These are phyloP conservation scores for Pyrus communis DNA, from an alignment of 306 rosid species.

Conservation along the genomic window DNA sequence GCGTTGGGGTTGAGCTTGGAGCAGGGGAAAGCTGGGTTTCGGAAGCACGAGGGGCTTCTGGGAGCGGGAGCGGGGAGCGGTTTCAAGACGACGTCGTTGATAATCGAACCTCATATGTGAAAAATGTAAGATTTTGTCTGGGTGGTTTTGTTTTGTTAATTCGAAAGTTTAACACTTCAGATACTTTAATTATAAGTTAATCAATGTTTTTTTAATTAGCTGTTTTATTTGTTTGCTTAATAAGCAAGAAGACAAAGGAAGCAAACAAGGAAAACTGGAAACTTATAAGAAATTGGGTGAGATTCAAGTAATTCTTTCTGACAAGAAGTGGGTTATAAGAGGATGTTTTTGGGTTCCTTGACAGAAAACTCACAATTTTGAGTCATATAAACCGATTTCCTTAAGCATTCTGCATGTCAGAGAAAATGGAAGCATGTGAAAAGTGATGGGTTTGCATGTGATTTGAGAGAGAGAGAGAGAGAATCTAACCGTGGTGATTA, in stretches of 20 bases:
- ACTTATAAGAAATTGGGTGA: too few species aligned
- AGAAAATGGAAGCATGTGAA: slow-evolving; percentile 6
- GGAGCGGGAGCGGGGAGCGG: slow-evolving; percentile 71
- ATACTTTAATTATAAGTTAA: too few species aligned
- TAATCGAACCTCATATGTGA: slow-evolving; percentile 43
- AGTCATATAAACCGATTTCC: background rate
- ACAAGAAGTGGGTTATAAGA: too few species aligned
- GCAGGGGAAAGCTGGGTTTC: slow-evolving; percentile 62
- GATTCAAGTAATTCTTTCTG: too few species aligned
- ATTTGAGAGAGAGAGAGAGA: background rate
- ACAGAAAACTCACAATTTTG: background rate
- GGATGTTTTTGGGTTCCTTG: background rate
- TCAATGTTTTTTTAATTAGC: too few species aligned
- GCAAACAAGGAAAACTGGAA: too few species aligned
- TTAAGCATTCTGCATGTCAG: background rate
- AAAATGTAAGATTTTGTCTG: slow-evolving; percentile 23
- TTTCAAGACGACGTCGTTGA: slow-evolving; percentile 67
- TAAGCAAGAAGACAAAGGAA: too few species aligned
- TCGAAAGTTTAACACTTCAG: too few species aligned
- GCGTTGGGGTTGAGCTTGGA: slow-evolving; percentile 86
- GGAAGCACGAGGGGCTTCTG: slow-evolving; percentile 86
- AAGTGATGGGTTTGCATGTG: slow-evolving; percentile 5
- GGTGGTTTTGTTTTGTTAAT: too few species aligned
- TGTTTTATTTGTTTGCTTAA: too few species aligned
- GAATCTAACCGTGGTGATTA: too few species aligned